Evolutionary conservation across 306 rosid genomes (phyloP).

Genomic region (Mimosa bimucronata): DNA sequence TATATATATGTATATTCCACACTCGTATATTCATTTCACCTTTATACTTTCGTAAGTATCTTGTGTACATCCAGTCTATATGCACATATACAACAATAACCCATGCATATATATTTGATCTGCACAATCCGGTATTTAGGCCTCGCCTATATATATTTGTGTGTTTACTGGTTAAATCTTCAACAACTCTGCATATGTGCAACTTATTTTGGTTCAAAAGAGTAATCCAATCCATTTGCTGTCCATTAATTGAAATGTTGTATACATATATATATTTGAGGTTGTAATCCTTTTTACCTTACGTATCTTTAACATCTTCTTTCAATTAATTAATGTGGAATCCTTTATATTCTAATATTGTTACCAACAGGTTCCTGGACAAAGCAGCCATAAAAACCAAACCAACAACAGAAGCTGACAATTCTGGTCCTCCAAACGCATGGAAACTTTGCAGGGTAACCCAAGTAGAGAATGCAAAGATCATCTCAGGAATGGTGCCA

Average conservation of each 20-base stretch:
- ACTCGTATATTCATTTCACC: too few relatives aligned
- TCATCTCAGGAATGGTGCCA: conserved; percentile 71
- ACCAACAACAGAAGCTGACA: conserved; percentile 35
- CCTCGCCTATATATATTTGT: neutral
- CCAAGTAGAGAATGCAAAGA: conserved; percentile 94
- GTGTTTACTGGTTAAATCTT: neutral
- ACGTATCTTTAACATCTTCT: too few relatives aligned
- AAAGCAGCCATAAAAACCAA: conserved; percentile 71
- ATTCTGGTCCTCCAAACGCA: conserved; percentile 46
- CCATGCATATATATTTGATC: neutral
- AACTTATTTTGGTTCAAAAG: conserved; percentile 7
- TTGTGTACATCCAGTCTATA: neutral
- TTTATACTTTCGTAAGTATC: too few relatives aligned
- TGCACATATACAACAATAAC: neutral
- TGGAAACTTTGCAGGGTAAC: conserved; percentile 89
- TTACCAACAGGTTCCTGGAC: conserved; percentile 75
- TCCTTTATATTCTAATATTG: neutral
- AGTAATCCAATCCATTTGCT: neutral
- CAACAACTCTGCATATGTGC: neutral
- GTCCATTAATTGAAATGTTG: too few relatives aligned
- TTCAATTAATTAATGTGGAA: too few relatives aligned
- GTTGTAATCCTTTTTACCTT: too few relatives aligned
- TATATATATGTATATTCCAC: neutral
- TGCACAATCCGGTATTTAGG: neutral
- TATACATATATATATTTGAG: too few relatives aligned